Base-by-base conservation (phyloP, 495 filamentous ascomycete species). In the Penicillium cosmopolitanum region DNA sequence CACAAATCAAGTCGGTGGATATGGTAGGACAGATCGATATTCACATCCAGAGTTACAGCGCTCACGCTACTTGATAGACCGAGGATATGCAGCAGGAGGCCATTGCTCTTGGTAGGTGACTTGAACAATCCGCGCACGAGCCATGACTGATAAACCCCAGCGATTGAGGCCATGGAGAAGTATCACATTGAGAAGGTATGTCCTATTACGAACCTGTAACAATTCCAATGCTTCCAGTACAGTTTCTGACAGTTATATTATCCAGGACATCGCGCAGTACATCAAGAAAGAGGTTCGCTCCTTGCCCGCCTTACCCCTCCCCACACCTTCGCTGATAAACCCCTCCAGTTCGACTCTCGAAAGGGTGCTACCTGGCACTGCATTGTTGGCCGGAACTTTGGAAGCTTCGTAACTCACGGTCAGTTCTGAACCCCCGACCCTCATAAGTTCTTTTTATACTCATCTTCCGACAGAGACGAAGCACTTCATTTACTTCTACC, bases 401-500 rank as follows among this genome's bases (percentile, higher is more conserved):
- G 95, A 66, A 97, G 94, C 78, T 99, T 97, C 65, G 96, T 99
- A 44, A 99, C 95, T 25, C 95, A 99, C 69, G 95, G 93, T 96
- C 84, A 58, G 82, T 61, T 19, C 13, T 19, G 6, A 43, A 33
- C 25, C 3, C 10, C 7, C 21, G 3, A 50, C 21, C 16, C 16
- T 9, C 51, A 5, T 53, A n/a, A 16, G 23, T 25, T 28, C 44
- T 16, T 23, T 19, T 31, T 25, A 59, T 58, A 58, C 68, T 68
- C 16, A 65, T 19, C 28, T 28, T 47, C 31, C 50, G 25, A 4
- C 78, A 97, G 93, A 99, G 73, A 97, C 95, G 42, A 97, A 97
- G 78, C 95, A 99, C 77, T 99, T 99, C 81, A 97, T 98, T 72
- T 99, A 99, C 82, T 99, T 99, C 84, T 98, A 98, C 79, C 90